Conservation (phyloP, 371 early-diverging fungal genomes). For the Cokeromyces recurvatus region DNA sequence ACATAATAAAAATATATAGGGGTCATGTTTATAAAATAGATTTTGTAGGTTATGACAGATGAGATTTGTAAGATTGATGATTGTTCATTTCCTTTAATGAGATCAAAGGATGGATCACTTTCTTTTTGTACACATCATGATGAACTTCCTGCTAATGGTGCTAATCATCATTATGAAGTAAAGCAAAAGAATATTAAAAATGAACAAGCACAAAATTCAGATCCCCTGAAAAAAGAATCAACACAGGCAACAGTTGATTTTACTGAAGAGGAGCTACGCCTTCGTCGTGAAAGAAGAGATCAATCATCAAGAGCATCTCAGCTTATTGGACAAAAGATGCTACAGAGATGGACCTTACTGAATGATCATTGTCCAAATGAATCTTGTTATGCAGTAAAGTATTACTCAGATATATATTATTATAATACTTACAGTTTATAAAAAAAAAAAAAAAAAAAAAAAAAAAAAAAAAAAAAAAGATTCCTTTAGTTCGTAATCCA, state of each 20-base stretch:
- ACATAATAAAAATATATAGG: not conserved
- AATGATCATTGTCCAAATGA: conserved; percentile 60
- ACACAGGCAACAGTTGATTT: conserved; percentile 8
- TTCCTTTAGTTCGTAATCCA: conserved; percentile 58
- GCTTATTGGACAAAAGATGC: conserved; percentile 62
- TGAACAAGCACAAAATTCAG: not conserved
- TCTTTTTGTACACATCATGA: conserved; percentile 51
- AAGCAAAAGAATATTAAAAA: not conserved
- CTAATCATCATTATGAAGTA: conserved; percentile 2
- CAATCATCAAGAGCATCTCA: conserved; percentile 61
- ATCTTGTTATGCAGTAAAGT: conserved; percentile 55
- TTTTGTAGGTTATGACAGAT: conserved; percentile 54
- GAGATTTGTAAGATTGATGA: conserved; percentile 29
- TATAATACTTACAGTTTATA: too few species aligned
- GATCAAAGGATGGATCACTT: conserved; percentile 47
- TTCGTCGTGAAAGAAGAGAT: conserved; percentile 37
- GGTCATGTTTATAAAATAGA: not conserved
- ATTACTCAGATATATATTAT: not conserved
- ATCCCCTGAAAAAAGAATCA: not conserved
- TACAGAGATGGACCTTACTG: conserved; percentile 70
- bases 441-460: not conserved
- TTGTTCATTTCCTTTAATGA: conserved; percentile 51
- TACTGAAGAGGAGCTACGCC: conserved; percentile 5
- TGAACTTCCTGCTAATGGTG: conserved; percentile 21
- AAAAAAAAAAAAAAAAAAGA: conserved; percentile 22